Evolutionary conservation across 2,329 filamentous ascomycete species (phyloP).

Genomic region (Fusarium caatingaense): DNA sequence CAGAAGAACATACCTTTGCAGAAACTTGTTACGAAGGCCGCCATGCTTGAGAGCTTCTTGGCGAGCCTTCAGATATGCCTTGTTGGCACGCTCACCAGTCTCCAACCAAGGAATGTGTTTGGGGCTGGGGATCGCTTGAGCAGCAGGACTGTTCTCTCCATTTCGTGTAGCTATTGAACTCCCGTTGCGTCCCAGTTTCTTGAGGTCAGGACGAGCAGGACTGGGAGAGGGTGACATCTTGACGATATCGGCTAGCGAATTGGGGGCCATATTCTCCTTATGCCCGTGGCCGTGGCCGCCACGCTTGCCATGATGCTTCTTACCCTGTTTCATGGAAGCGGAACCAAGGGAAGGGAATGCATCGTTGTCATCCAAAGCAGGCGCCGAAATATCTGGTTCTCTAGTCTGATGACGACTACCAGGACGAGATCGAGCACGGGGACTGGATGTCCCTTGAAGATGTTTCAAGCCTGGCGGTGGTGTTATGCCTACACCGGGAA

Average conservation of each 20-base stretch:
- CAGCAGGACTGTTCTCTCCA: conserved; percentile 82
- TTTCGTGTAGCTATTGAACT: conserved; percentile 72
- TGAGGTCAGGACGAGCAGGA: conserved; percentile 69
- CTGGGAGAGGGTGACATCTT: conserved; percentile 93
- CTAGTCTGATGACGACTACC: conserved; percentile 77
- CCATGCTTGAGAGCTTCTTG: conserved; percentile 98
- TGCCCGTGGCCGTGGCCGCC: conserved; percentile 80
- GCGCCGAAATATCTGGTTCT: conserved; percentile 73
- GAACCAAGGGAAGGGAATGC: conserved; percentile 92
- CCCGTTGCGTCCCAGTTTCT: conserved; percentile 70
- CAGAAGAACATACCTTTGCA: conserved; percentile 77
- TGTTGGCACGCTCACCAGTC: conserved; percentile 90
- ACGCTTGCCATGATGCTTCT: conserved; percentile 94
- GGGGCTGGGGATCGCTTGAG: conserved; percentile 85
- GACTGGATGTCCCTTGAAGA: conserved; percentile 69
- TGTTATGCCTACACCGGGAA: conserved; percentile 64
- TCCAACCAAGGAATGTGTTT: conserved; percentile 97
- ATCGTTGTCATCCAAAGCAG: conserved; percentile 91
- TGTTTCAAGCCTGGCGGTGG: conserved; percentile 78
- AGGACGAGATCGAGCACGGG: conserved; percentile 82
- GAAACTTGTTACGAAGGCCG: conserved; percentile 93
- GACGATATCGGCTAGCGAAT: conserved; percentile 91
- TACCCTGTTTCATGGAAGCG: conserved; percentile 77
- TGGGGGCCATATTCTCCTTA: conserved; percentile 76
- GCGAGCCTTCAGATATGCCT: conserved; percentile 92